phyloP scores from a whole-genome alignment of 2,329 filamentous ascomycete species.

The Thielaviopsis punctulata region DNA sequence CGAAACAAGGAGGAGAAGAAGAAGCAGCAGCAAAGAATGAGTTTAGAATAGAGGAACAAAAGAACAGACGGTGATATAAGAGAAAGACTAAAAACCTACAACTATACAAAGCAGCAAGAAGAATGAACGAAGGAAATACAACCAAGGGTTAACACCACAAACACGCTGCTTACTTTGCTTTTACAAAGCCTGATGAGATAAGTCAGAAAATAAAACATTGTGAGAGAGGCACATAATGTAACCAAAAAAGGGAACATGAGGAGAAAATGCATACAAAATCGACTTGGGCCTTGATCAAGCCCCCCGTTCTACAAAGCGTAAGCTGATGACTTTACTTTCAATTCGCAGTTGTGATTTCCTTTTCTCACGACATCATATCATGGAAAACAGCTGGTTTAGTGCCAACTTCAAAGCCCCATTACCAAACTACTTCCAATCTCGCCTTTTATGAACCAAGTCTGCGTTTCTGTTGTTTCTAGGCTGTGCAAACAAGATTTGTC shows the following conservation, averaged over 20 bases:
- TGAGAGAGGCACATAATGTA: background rate
- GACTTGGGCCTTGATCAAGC: background rate
- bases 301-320: background rate
- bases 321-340: no score
- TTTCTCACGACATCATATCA: no score
- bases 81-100: background rate
- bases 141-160: background rate
- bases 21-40: background rate
- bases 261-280: background rate
- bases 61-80: background rate
- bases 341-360: no score
- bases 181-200: background rate
- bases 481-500: no score
- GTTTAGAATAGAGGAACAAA: background rate
- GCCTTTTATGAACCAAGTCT: no score
- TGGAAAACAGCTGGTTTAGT: no score
- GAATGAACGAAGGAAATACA: background rate
- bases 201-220: background rate
- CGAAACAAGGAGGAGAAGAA: background rate
- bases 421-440: no score
- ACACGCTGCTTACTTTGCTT: background rate
- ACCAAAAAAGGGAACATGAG: background rate
- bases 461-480: no score
- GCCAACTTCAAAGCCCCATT: no score
- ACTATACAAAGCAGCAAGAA: background rate